Evolutionary conservation across 352 stramenopile genomes (phyloP).

Genomic region (Phytopythium kandeliae): DNA sequence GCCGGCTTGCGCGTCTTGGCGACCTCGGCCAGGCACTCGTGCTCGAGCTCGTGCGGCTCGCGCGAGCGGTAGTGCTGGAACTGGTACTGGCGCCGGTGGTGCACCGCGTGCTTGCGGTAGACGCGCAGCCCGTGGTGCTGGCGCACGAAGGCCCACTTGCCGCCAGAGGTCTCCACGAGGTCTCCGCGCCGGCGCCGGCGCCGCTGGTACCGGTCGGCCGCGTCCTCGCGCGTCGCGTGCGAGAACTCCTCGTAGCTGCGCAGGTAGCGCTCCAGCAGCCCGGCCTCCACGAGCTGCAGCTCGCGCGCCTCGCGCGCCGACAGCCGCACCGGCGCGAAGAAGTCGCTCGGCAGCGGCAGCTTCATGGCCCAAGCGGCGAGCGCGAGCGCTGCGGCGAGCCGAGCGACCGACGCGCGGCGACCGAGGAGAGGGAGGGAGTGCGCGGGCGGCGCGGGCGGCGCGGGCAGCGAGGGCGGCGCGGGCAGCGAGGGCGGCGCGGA

Average conservation of each 20-base stretch:
- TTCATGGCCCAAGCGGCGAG: conserved; percentile 17
- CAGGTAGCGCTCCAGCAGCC: conserved; percentile 43
- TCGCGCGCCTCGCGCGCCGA: conserved; percentile 27
- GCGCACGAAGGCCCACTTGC: conserved; percentile 38
- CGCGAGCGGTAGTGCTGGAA: conserved; percentile 9
- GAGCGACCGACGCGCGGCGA: too few relatives aligned
- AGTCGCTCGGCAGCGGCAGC: conserved; percentile 36
- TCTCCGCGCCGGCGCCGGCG: conserved; percentile 13
- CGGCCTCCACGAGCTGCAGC: conserved; percentile 37
- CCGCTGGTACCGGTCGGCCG: conserved; percentile 3
- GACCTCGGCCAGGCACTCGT: too few relatives aligned
- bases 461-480: too few relatives aligned
- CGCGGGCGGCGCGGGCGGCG: too few relatives aligned
- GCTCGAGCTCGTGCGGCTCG: too few relatives aligned
- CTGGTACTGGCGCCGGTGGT: conserved; percentile 7
- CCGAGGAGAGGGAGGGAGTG: too few relatives aligned
- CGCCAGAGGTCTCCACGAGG: conserved; percentile 4
- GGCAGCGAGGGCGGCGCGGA: too few relatives aligned
- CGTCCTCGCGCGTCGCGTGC: conserved; percentile 4
- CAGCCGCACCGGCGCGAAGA: conserved; percentile 48
- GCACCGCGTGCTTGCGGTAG: conserved; percentile 24
- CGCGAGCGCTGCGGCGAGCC: neutral
- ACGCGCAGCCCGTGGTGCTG: conserved; percentile 45
- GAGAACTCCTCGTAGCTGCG: conserved; percentile 41
- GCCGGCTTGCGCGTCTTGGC: too few relatives aligned